These are phyloP conservation scores for Xylaria sp. DNA, from an alignment of 2,329 filamentous ascomycete species.

Conservation along the genomic window DNA sequence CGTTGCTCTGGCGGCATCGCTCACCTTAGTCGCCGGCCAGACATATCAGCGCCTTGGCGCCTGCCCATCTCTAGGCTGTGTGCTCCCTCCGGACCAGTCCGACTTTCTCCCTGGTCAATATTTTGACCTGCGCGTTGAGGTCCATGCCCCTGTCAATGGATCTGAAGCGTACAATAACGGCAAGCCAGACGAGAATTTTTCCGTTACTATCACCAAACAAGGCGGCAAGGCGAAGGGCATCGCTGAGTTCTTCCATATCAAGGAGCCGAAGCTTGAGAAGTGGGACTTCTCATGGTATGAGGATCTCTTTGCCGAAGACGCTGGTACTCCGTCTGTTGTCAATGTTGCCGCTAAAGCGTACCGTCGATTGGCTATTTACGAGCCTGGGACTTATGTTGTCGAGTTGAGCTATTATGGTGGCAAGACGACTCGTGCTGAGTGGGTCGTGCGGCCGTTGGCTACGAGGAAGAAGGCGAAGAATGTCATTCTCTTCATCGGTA, in stretches of 20 bases:
- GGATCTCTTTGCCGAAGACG: conserved; percentile 81
- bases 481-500: conserved; percentile 84
- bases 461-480: conserved; percentile 83
- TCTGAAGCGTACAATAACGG: conserved; percentile 78
- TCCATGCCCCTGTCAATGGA: conserved; percentile 84
- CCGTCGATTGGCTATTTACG: conserved; percentile 77
- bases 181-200: conserved; percentile 78
- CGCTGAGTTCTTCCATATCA: conserved; percentile 73
- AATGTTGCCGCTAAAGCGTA: conserved; percentile 84
- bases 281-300: conserved; percentile 90
- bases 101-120: conserved; percentile 86
- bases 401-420: conserved; percentile 79
- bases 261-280: conserved; percentile 77
- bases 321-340: conserved; percentile 74
- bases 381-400: conserved; percentile 82
- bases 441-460: conserved; percentile 77
- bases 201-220: conserved; percentile 76
- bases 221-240: conserved; percentile 63
- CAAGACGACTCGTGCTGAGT: conserved; percentile 76
- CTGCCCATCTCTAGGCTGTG: conserved; percentile 68
- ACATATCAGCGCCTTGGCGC: conserved; percentile 69
- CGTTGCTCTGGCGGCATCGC: conserved; percentile 47
- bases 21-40: conserved; percentile 61
- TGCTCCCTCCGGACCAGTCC: conserved; percentile 71
- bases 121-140: conserved; percentile 85